Base-by-base conservation (phyloP, 2,329 filamentous ascomycete genomes). In the Microdochium nivale region DNA sequence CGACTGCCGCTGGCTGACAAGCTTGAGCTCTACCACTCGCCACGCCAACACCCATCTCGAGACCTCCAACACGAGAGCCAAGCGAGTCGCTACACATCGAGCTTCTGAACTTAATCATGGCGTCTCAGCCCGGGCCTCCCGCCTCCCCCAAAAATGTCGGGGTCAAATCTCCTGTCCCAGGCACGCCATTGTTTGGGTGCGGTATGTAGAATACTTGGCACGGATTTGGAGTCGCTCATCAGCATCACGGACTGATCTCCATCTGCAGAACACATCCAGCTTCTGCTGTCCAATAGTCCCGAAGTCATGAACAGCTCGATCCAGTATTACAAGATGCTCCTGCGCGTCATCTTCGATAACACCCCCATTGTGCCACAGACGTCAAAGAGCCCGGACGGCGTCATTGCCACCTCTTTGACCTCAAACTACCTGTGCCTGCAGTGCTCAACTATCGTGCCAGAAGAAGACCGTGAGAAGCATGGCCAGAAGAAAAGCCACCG, bases 351-450 rank as follows among this genome's bases (percentile, higher is more conserved):
- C 56, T 85, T 86, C 68, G 85, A 90, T 65, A 75, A 79, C 55
- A 80, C 75, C 48, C 81, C 79, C 50, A 75, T 84, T 62, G 78
- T 85, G 48, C 76, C 79, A 25, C 86, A 87, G 66, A 88, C 82
- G 5, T 82, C 77, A 53, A 85, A 80, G 57, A 72, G 71, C 48
- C 60, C 72, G 27, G 80, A 85, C 52, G 78, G 79, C 51, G 72
- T 73, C 47, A 70, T 80, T 48, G 68, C 81, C 55, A 84, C 82
- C 10, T 81, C 79, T 5, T 67, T 87, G 52, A 85, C 83, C 14
- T 78, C 83, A 47, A 87, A 86, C 60, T 88, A 84, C 62, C 76
- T 89, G 25, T 89, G 86, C 60, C 68, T 89, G 48, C 86, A 89
- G 67, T 92, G 88, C 61, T 81, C 85, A 11, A 78, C 74, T 49